These are phyloP conservation scores for Polygonum maritimum DNA, from an alignment of 148 eudicot species.

Conservation along the genomic window DNA sequence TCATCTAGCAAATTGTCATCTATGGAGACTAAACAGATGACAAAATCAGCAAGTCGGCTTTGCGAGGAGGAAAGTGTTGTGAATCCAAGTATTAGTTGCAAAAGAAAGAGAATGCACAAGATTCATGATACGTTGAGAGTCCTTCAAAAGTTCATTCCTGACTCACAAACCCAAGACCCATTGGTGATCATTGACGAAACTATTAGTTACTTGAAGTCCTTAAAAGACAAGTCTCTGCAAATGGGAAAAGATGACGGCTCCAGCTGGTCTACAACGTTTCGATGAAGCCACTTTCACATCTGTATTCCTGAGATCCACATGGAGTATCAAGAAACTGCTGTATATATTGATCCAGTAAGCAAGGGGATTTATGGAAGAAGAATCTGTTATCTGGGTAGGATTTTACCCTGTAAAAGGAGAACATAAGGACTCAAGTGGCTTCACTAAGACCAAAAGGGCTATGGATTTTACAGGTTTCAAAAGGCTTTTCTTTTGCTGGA, in stretches of 20 bases:
- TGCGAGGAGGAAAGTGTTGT: conserved; percentile 17
- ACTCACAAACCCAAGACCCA: conserved; percentile 39
- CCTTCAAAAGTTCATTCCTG: conserved; percentile 50
- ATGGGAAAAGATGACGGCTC: conserved; percentile 20
- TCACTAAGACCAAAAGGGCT: background rate
- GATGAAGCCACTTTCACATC: background rate
- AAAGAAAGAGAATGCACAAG: conserved; percentile 36
- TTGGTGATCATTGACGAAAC: conserved; percentile 56
- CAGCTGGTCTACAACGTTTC: conserved; percentile 13
- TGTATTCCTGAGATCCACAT: background rate
- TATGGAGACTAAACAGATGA: background rate
- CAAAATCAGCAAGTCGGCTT: background rate
- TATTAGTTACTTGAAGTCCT: conserved; percentile 43
- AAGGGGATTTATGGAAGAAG: background rate
- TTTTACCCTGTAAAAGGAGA: background rate
- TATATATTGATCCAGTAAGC: conserved; percentile 25
- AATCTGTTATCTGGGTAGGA: background rate
- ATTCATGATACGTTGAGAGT: conserved; percentile 37
- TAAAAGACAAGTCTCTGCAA: conserved; percentile 42
- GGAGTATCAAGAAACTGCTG: background rate
- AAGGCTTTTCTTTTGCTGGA: background rate
- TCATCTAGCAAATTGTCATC: conserved; percentile 22
- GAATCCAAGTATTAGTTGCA: conserved; percentile 10
- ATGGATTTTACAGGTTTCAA: background rate
- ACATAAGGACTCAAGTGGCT: background rate